Conservation (phyloP, 768 basidiomycete genomes). For the Pluteus cervinus region DNA sequence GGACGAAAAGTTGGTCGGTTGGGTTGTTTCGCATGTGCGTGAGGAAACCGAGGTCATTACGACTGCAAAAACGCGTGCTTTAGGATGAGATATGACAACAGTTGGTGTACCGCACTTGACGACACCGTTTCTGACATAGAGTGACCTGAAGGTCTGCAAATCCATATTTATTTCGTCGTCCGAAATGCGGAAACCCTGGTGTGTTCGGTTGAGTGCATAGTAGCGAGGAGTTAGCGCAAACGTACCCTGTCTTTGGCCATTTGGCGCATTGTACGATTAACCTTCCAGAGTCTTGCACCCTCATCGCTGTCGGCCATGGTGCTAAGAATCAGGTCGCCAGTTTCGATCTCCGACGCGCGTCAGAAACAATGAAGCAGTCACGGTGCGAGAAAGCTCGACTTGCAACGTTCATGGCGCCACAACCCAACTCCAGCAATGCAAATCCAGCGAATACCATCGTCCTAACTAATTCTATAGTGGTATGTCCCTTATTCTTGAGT, state of each 20-base stretch:
- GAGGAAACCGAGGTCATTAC: slow-evolving; percentile 85
- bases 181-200: slow-evolving; percentile 91
- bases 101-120: slow-evolving; percentile 67
- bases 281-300: slow-evolving; percentile 89
- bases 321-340: slow-evolving; percentile 16
- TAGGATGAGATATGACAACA: slow-evolving; percentile 5
- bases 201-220: slow-evolving; percentile 12
- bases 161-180: slow-evolving; percentile 93
- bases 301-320: slow-evolving; percentile 72
- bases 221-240: slow-evolving; percentile 17
- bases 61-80: slow-evolving; percentile 42
- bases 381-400: slow-evolving; percentile 7
- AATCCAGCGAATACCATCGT: slow-evolving; percentile 29
- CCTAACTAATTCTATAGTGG: slow-evolving; percentile 48
- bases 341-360: slow-evolving; percentile 64
- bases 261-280: slow-evolving; percentile 94
- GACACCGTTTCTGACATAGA: slow-evolving; percentile 66
- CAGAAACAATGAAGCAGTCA: too few relatives aligned
- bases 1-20: slow-evolving; percentile 83
- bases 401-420: slow-evolving; percentile 33
- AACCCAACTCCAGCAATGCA: slow-evolving; percentile 31
- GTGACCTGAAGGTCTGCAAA: slow-evolving; percentile 66
- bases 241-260: slow-evolving; percentile 90
- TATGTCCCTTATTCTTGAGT: slow-evolving; percentile 16
- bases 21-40: slow-evolving; percentile 65